phyloP scores from a whole-genome alignment of 2,329 filamentous ascomycete genomes.

The Xylaria multiplex region DNA sequence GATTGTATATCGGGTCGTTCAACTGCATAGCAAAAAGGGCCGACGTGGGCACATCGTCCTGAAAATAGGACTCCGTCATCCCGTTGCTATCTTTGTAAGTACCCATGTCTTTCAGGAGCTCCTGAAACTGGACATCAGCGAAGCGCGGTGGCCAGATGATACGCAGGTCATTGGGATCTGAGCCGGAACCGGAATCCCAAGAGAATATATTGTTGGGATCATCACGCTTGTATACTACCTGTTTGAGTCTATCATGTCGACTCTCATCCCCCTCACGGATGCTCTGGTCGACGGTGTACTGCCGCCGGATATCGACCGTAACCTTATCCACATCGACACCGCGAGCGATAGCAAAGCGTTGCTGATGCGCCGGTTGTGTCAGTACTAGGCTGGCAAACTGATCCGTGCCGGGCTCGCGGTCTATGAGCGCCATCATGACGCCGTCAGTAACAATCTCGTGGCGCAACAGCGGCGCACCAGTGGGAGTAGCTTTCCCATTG shows the following conservation, averaged over 20 bases:
- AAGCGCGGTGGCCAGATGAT: conserved; percentile 12
- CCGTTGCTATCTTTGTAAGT: background rate
- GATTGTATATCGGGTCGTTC: conserved; percentile 19
- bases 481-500: background rate
- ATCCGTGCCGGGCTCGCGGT: conserved; percentile 12
- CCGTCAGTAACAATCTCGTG: conserved; percentile 25
- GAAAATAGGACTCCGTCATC: background rate
- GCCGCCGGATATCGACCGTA: conserved; percentile 8
- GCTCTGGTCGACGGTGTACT: conserved; percentile 11
- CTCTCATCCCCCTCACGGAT: background rate
- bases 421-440: conserved; percentile 16
- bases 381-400: conserved; percentile 2
- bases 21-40: conserved; percentile 24
- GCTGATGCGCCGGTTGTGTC: conserved; percentile 22
- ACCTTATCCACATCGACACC: background rate
- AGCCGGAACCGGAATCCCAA: conserved; percentile 3
- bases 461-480: conserved; percentile 11
- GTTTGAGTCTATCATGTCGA: conserved; percentile 1
- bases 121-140: background rate
- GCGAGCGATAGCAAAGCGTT: conserved; percentile 11
- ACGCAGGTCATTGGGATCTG: conserved; percentile 1
- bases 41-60: conserved; percentile 6
- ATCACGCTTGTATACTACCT: background rate
- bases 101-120: background rate
- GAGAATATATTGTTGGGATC: conserved; percentile 3